phyloP scores from a whole-genome alignment of 1,284 basidiomycete species.

The Microbotryum violaceum region DNA sequence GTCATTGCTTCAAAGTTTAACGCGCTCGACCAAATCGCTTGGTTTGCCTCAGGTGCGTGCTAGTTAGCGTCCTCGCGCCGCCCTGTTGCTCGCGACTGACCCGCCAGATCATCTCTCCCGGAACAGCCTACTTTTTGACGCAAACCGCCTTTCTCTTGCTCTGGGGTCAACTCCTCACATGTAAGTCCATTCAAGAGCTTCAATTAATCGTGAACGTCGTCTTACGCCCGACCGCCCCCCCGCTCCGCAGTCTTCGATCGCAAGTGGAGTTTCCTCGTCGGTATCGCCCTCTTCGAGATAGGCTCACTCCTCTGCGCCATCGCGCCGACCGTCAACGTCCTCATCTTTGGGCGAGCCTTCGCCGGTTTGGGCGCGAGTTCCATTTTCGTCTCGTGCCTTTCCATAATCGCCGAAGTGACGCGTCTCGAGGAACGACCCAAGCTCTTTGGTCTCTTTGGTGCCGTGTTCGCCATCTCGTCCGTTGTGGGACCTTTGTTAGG shows the following conservation, averaged over 20 bases:
- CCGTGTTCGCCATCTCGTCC: slow-evolving; percentile 42
- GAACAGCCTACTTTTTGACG: slow-evolving; percentile 44
- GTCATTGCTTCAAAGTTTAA: slow-evolving; percentile 46
- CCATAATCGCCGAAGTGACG: slow-evolving; percentile 44
- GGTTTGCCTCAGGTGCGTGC: slow-evolving; percentile 36
- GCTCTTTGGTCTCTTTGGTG: slow-evolving; percentile 41
- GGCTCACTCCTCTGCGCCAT: slow-evolving; percentile 51
- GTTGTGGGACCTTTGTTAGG: slow-evolving; percentile 44
- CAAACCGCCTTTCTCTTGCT: slow-evolving; percentile 31
- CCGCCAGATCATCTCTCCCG: neutral
- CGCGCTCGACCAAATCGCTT: slow-evolving; percentile 44
- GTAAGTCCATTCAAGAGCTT: slow-evolving; percentile 37
- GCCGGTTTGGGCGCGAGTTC: slow-evolving; percentile 47
- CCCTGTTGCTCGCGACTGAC: slow-evolving; percentile 23
- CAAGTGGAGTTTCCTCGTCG: slow-evolving; percentile 43
- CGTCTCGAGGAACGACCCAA: slow-evolving; percentile 44
- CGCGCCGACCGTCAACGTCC: slow-evolving; percentile 44
- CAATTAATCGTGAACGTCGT: slow-evolving; percentile 43
- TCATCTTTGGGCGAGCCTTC: slow-evolving; percentile 50
- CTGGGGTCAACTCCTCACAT: slow-evolving; percentile 29
- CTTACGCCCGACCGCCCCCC: neutral
- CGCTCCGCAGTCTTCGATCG: slow-evolving; percentile 40
- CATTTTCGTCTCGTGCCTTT: slow-evolving; percentile 44
- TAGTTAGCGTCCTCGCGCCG: neutral
- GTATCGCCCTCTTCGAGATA: slow-evolving; percentile 48